These are phyloP conservation scores for Arthromyces matolae DNA, from an alignment of 768 basidiomycete species.

Conservation along the genomic window DNA sequence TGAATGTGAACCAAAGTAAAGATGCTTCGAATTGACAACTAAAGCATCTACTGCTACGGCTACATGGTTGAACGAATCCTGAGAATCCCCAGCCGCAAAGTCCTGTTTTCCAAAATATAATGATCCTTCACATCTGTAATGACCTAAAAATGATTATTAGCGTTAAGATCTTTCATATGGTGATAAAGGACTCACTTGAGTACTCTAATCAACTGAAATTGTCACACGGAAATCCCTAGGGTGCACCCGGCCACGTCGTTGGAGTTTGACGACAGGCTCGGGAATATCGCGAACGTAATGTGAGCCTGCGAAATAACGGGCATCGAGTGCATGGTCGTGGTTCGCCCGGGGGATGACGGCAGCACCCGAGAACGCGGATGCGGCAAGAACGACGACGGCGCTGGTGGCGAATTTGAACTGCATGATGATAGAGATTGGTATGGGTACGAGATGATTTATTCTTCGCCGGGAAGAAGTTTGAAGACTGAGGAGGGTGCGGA, in stretches of 20 bases:
- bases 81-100: not conserved
- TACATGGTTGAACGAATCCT: not conserved
- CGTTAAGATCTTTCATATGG: not conserved
- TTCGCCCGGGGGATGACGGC: constrained; percentile 26
- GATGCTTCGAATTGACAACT: not conserved
- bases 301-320: constrained; percentile 20
- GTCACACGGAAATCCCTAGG: constrained; percentile 16
- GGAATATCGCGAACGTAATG: constrained; percentile 18
- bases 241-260: constrained; percentile 11
- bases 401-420: constrained; percentile 22
- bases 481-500: constrained; percentile 13
- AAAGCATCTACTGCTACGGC: not conserved
- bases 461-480: constrained; percentile 25
- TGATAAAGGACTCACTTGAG: not conserved
- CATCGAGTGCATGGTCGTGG: constrained; percentile 17
- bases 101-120: constrained; percentile 1
- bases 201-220: constrained; percentile 10
- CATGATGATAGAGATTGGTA: constrained; percentile 20
- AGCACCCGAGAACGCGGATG: constrained; percentile 23
- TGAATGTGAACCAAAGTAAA: not conserved
- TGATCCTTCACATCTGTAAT: not conserved
- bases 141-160: not conserved
- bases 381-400: constrained; percentile 19
- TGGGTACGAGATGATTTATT: constrained; percentile 13
- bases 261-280: constrained; percentile 2